Evolutionary conservation across 305 asterid species (phyloP).

Genomic region (Fraxinus floribunda): DNA sequence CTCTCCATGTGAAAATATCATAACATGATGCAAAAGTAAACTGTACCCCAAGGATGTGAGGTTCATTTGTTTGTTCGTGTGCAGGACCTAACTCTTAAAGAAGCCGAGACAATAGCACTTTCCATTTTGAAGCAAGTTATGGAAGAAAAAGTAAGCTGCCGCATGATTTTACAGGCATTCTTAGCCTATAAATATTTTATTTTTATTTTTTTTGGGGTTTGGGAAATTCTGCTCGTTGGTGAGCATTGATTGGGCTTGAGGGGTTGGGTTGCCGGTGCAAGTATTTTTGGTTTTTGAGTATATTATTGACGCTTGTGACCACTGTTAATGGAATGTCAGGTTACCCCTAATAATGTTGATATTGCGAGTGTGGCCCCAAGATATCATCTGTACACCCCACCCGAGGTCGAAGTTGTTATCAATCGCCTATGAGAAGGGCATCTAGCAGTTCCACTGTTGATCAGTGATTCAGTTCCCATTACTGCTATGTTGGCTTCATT

Average conservation of each 20-base stretch:
- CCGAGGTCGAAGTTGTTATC: constrained; percentile 81
- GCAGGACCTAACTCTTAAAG: constrained; percentile 76
- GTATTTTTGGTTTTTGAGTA: neutral
- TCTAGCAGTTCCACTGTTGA: neutral
- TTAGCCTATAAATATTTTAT: neutral
- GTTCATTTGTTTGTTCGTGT: neutral
- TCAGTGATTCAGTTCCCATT: neutral
- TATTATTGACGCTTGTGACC: neutral
- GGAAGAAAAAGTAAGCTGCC: constrained; percentile 81
- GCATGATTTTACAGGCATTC: neutral
- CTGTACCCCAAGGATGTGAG: neutral
- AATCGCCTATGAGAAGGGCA: constrained; percentile 50
- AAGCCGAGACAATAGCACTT: constrained; percentile 89
- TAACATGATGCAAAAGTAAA: neutral
- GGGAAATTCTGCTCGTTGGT: neutral
- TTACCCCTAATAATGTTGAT: constrained; percentile 88
- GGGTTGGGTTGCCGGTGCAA: neutral
- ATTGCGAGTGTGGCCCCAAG: constrained; percentile 77
- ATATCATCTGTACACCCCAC: constrained; percentile 48
- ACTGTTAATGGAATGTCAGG: constrained; percentile 38
- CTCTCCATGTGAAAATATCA: neutral
- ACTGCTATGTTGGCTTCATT: neutral
- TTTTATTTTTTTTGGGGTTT: neutral
- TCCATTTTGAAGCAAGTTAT: constrained; percentile 90
- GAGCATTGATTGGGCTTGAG: neutral